phyloP scores from a whole-genome alignment of 1,139 yeast genomes.

The Geotrichum macrosporum region DNA sequence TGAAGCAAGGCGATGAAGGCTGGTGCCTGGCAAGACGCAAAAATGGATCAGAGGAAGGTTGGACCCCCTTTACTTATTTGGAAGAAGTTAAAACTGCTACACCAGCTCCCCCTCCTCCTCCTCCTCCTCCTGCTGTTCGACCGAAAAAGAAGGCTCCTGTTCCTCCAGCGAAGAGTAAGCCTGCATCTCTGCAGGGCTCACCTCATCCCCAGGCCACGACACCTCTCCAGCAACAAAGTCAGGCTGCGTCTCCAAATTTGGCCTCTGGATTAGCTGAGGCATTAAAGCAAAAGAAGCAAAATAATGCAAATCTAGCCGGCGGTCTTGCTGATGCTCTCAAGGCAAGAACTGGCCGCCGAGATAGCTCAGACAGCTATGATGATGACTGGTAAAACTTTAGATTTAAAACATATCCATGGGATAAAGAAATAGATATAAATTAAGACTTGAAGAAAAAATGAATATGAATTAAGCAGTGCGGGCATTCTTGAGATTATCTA shows the following conservation, averaged over 20 bases:
- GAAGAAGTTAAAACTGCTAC: constrained; percentile 45
- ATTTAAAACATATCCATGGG: not conserved
- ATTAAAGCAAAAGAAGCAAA: constrained; percentile 55
- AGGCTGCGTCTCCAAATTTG: constrained; percentile 34
- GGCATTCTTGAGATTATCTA: constrained; percentile 47
- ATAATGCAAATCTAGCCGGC: constrained; percentile 69
- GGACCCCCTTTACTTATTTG: constrained; percentile 95
- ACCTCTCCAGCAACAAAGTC: constrained; percentile 23
- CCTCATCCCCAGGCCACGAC: constrained; percentile 14
- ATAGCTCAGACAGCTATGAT: constrained; percentile 74
- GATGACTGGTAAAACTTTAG: constrained; percentile 39
- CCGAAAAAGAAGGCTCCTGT: constrained; percentile 13
- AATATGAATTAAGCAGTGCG: not conserved
- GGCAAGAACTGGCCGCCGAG: constrained; percentile 76
- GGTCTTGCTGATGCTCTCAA: constrained; percentile 88
- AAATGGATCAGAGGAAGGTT: constrained; percentile 79
- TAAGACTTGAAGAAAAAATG: not conserved
- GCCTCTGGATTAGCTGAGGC: constrained; percentile 75
- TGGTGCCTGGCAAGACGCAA: constrained; percentile 86
- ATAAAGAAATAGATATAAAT: not conserved
- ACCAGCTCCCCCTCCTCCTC: constrained; percentile 10
- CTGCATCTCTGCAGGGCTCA: not conserved
- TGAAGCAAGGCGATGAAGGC: constrained; percentile 68
- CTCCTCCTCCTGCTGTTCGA: constrained; percentile 7
- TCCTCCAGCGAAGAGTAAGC: constrained; percentile 6